Base-by-base conservation (phyloP, 768 basidiomycete species). In the Crassisporium funariophilum region DNA sequence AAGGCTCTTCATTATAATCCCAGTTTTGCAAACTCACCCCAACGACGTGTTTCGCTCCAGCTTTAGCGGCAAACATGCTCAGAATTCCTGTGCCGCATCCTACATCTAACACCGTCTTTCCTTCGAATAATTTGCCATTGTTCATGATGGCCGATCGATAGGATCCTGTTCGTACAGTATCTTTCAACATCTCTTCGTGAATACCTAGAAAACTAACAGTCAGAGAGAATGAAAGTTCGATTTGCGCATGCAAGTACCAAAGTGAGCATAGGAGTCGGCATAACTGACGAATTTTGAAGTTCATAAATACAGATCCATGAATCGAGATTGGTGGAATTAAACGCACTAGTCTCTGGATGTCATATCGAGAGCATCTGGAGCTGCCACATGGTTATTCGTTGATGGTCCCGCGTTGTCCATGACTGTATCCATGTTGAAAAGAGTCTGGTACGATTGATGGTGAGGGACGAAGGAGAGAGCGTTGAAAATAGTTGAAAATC, bases 121-220 rank as follows among this genome's bases (percentile, higher is more conserved):
- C 95, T 71, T 92, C 88, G 84, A 99, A 99, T 35, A 99, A 73
- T 68, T 98, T 94, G 8, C 79, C 74, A 69, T 98, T 98, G 76
- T 95, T 87, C 66, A 94, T 70, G 76, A 99, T 98, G 52, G 95
- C 92, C 49, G 84, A 78, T 55, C 91, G 87, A 79, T 99, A 99
- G 34, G 94, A 91, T 24, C 92, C 84, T 35, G 97, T 99, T 52
- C 97, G 87, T 56, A 99, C 93, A 29, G 76, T 72, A 71, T 99
- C 97, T 71, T 99, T 99, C 68, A 99, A 72, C 97, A 99, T 99
- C 74, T 99, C 97, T 72, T 98, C 95, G 66, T 98, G 95, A 58
- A 98, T 97, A 48, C 94, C 93, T 97, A 58, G 16, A 27, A 41
- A 27, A 41, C 29, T 13, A 15, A 44, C 36, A 20, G 2, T 9